Evolutionary conservation across 495 filamentous ascomycete species (phyloP).

Genomic region (Aspergillus conjunctus): DNA sequence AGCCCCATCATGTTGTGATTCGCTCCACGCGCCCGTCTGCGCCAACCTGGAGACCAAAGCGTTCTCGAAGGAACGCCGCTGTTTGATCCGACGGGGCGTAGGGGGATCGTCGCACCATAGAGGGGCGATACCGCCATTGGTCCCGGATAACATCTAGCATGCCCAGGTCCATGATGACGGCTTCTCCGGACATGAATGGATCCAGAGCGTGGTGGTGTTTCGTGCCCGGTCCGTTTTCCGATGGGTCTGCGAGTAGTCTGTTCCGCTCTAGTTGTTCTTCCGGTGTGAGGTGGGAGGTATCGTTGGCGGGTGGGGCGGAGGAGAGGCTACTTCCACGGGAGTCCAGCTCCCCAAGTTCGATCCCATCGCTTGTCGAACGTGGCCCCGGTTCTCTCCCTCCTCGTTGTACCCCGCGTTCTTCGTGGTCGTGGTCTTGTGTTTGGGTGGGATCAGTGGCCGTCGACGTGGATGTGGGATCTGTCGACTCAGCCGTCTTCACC

Average conservation of each 20-base stretch:
- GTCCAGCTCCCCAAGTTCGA: conserved; percentile 28
- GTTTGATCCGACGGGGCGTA: conserved; percentile 43
- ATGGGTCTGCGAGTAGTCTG: conserved; percentile 47
- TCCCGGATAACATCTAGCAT: conserved; percentile 65
- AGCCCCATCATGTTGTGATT: conserved; percentile 24
- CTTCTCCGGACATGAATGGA: conserved; percentile 66
- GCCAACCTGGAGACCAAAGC: conserved; percentile 46
- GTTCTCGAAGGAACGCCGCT: conserved; percentile 46
- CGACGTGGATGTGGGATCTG: conserved; percentile 1
- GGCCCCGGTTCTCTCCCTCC: conserved; percentile 16
- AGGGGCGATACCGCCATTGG: conserved; percentile 55
- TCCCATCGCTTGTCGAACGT: conserved; percentile 17
- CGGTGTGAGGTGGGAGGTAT: conserved; percentile 21
- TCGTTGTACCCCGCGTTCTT: conserved; percentile 52
- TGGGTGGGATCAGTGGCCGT: conserved; percentile 4
- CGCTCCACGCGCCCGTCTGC: conserved; percentile 43
- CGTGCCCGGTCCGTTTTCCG: conserved; percentile 32
- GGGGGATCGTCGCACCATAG: conserved; percentile 28
- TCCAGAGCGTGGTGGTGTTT: conserved; percentile 56
- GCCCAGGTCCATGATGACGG: conserved; percentile 68
- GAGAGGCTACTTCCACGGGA: not conserved
- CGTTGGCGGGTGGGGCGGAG: conserved; percentile 6
- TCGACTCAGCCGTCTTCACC: conserved; percentile 49
- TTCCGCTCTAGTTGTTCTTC: conserved; percentile 49
- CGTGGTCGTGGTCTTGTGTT: conserved; percentile 69